Evolutionary conservation across 176 grass and related monocot species (phyloP).

Genomic region (Ensete ventricosum): DNA sequence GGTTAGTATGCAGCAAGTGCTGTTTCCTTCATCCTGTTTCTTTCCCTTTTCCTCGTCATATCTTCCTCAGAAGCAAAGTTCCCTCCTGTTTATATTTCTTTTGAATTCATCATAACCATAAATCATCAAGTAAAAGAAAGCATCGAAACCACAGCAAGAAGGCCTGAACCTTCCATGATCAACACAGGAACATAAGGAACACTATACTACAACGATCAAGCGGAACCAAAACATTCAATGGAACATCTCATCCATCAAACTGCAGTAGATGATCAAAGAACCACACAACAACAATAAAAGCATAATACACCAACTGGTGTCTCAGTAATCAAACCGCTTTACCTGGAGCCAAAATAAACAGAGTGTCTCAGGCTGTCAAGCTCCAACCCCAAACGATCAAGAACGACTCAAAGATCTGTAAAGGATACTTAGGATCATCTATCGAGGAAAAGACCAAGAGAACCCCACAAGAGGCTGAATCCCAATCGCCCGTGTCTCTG

Average conservation of each 20-base stretch:
- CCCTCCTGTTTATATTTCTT: not conserved
- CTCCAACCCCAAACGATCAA: too few relatives aligned
- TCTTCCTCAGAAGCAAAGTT: not conserved
- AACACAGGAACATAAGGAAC: not conserved
- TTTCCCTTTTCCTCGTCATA: not conserved
- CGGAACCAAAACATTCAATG: not conserved
- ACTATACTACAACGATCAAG: not conserved
- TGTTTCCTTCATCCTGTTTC: not conserved
- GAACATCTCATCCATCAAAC: not conserved
- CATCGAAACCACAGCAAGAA: not conserved
- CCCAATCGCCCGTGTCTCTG: too few relatives aligned
- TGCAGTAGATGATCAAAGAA: not conserved
- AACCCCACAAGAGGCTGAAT: too few relatives aligned
- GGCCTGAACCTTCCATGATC: not conserved
- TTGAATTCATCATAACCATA: not conserved
- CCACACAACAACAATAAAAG: too few relatives aligned
- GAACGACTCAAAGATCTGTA: too few relatives aligned
- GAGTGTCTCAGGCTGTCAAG: too few relatives aligned
- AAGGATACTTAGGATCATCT: too few relatives aligned
- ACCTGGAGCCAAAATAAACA: not conserved
- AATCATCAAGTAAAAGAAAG: not conserved
- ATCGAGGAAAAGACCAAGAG: too few relatives aligned
- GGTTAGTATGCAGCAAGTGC: not conserved
- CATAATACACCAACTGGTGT: too few relatives aligned
- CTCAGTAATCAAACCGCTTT: not conserved